phyloP scores from a whole-genome alignment of 2,329 filamentous ascomycete genomes.

The Neofusicoccum sp. region DNA sequence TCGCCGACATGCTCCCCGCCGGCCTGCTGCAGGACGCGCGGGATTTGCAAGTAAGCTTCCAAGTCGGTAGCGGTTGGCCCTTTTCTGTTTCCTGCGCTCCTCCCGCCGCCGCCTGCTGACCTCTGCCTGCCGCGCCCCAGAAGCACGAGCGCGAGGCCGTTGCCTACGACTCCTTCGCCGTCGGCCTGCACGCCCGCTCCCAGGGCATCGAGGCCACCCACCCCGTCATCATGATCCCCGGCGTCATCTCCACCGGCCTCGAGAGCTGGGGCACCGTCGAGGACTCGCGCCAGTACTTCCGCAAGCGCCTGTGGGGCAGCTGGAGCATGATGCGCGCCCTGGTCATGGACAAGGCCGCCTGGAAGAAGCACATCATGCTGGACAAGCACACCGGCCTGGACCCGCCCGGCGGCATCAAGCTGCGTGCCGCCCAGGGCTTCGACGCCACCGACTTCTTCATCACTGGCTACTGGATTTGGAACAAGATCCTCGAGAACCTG shows the following conservation, averaged over 20 bases:
- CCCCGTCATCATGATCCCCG: conserved; percentile 95
- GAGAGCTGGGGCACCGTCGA: conserved; percentile 92
- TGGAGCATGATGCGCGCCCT: conserved; percentile 99
- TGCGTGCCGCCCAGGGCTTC: conserved; percentile 92
- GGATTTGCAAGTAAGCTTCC: conserved; percentile 71
- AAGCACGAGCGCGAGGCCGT: conserved; percentile 86
- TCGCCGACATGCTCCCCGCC: conserved; percentile 86
- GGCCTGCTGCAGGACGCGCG: conserved; percentile 83
- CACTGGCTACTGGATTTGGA: conserved; percentile 96
- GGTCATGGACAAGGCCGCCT: conserved; percentile 87
- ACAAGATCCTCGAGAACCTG: conserved; percentile 95
- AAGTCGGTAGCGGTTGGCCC: conserved; percentile 15
- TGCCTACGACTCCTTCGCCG: conserved; percentile 90
- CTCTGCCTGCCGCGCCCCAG: conserved; percentile 45
- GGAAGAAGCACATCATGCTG: conserved; percentile 97
- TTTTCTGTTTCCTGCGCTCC: neutral
- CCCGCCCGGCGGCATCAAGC: conserved; percentile 77
- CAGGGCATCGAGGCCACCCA: conserved; percentile 83
- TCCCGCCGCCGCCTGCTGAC: neutral
- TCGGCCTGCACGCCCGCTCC: conserved; percentile 78
- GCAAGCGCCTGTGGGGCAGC: conserved; percentile 93
- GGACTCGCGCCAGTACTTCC: conserved; percentile 83
- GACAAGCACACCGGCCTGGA: conserved; percentile 90
- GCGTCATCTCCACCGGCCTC: conserved; percentile 94
- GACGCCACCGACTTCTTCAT: conserved; percentile 96